Evolutionary conservation across 768 basidiomycete species (phyloP).

Genomic region (Tricholoma saponaceum): DNA sequence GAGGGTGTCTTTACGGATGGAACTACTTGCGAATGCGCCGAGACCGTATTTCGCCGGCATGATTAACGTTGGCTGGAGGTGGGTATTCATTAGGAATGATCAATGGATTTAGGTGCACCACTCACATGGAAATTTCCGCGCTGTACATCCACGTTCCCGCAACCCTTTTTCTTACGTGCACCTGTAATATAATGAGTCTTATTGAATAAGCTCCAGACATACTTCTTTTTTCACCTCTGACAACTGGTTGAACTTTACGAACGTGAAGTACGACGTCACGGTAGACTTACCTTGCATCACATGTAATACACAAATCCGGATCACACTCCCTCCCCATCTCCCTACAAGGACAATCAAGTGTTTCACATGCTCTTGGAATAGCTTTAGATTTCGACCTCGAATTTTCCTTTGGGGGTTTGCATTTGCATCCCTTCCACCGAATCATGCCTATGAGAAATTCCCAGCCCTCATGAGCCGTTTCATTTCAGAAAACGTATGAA

Average conservation of each 20-base stretch:
- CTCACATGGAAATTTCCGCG: constrained; percentile 16
- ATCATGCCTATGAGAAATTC: constrained; percentile 29
- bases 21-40: constrained; percentile 39
- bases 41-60: constrained; percentile 33
- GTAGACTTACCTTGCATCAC: constrained; percentile 40
- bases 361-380: constrained; percentile 11
- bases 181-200: not conserved
- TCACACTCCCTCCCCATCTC: constrained; percentile 41
- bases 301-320: constrained; percentile 44
- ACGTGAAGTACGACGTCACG: not conserved
- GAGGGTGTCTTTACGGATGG: constrained; percentile 9
- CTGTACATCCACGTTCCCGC: constrained; percentile 17
- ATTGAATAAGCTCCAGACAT: not conserved
- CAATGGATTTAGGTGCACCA: not conserved
- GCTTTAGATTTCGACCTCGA: constrained; percentile 1
- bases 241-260: not conserved
- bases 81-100: not conserved
- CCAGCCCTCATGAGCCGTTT: not conserved
- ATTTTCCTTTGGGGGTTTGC: constrained; percentile 20
- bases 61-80: constrained; percentile 30
- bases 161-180: not conserved
- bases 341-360: constrained; percentile 33
- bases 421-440: constrained; percentile 40
- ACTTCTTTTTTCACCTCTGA: constrained; percentile 9
- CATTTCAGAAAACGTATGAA: no score